These are phyloP conservation scores for Clitoria ternatea DNA, from an alignment of 306 rosid species.

Conservation along the genomic window DNA sequence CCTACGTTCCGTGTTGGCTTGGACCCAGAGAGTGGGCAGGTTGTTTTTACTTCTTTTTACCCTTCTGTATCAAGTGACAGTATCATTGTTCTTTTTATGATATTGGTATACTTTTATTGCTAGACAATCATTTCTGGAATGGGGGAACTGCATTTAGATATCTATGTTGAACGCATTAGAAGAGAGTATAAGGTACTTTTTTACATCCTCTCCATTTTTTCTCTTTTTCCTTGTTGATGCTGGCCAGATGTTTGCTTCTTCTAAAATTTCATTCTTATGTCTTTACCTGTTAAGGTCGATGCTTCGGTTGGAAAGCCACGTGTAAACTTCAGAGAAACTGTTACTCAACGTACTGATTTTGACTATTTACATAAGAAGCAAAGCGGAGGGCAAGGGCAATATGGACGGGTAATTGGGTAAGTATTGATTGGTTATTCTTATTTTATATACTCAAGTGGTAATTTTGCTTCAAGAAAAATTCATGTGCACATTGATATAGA, in stretches of 20 bases:
- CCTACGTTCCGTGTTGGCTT: conserved; percentile 98
- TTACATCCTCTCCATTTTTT: background rate
- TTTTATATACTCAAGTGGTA: background rate
- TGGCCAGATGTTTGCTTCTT: conserved; percentile 15
- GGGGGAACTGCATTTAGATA: conserved; percentile 98
- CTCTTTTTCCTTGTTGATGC: background rate
- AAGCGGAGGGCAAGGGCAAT: conserved; percentile 97
- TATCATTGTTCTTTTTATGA: conserved; percentile 9
- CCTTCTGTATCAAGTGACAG: conserved; percentile 2
- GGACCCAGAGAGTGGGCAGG: conserved; percentile 99
- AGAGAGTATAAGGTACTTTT: conserved; percentile 83
- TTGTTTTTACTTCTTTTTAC: conserved; percentile 19
- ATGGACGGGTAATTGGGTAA: conserved; percentile 97
- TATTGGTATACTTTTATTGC: conserved; percentile 15
- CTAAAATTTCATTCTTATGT: conserved; percentile 15
- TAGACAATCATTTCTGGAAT: conserved; percentile 98
- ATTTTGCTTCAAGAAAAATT: background rate
- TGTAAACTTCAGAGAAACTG: conserved; percentile 98
- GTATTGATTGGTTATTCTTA: conserved; percentile 15
- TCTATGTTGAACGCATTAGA: conserved; percentile 91
- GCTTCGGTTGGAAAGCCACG: conserved; percentile 98
- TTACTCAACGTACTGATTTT: conserved; percentile 86
- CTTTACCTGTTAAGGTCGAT: conserved; percentile 60
- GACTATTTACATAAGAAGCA: conserved; percentile 98
- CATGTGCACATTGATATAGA: background rate